Base-by-base conservation (phyloP, 345 rosid genomes). In the Melastoma malabathricum region DNA sequence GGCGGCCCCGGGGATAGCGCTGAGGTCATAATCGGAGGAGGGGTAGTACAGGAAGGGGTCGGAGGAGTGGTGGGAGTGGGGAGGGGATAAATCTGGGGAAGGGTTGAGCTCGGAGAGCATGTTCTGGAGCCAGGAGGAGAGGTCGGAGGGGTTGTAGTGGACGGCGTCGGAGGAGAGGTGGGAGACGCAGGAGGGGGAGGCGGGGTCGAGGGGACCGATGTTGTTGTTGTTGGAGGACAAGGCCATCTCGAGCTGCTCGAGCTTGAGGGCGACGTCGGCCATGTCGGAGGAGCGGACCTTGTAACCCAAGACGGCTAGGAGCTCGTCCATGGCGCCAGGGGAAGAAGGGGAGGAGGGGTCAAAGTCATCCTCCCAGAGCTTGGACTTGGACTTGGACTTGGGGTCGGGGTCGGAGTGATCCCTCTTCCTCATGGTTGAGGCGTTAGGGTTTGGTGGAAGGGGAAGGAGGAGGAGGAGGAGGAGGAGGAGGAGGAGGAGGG, bases 221-320 rank as follows among this genome's bases (percentile, higher is more conserved):
- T 43, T 34, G 39, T 50, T 34, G 41, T 34, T 34, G 25, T 68
- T 22, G 25, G 25, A 22, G 25, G 25, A 83, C 71, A 86, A 79
- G 43, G 75, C 89, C 75, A 72, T 74, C 75, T 89, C 97, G 25
- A 89, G 72, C 74, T 79, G 86, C 59, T 89, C 97, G 14, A 89
- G 75, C 73, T 86, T 86, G 47, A 73, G 81, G 9, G 97, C 97
- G 17, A 89, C 95, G 44, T 79, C 88, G 13, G 82, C 90, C 97
- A 89, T 89, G 64, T 86, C 95, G 0, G 95, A 75, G 1, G 84
- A 68, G 48, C 78, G 64, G 13, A 89, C 94, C 48, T 79, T 83
- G 74, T 89, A 89, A 17, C 97, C 97, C 56, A 86, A 45, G 46
- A 70, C 94, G 16, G 74, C 95, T 38, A 89, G 66, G 10, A 83